Conservation (phyloP, 2,329 filamentous ascomycete species). For the Colletotrichum melonis region DNA sequence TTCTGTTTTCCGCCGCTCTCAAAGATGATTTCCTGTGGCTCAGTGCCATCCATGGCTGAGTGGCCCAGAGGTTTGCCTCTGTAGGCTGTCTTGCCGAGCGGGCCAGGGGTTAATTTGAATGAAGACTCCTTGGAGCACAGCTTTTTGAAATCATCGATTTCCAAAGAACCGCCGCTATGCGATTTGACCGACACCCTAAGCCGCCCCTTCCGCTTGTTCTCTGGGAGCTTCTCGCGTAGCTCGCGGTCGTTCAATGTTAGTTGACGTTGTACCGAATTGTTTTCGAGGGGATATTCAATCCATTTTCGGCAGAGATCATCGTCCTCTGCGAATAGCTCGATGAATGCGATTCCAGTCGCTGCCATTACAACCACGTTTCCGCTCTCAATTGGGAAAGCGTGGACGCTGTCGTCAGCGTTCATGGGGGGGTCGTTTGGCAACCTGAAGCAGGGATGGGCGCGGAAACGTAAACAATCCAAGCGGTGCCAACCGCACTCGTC, state of each 20-base stretch:
- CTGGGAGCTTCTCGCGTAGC: slow-evolving; percentile 76
- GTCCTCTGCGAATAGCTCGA: slow-evolving; percentile 85
- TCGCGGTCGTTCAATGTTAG: slow-evolving; percentile 80
- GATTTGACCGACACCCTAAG: slow-evolving; percentile 82
- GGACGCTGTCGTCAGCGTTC: slow-evolving; percentile 78
- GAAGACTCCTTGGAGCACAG: slow-evolving; percentile 78
- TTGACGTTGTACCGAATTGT: slow-evolving; percentile 74
- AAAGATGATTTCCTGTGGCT: slow-evolving; percentile 79
- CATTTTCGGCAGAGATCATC: slow-evolving; percentile 84
- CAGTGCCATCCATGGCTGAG: slow-evolving; percentile 76
- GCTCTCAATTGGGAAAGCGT: slow-evolving; percentile 87
- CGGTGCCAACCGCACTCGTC: slow-evolving; percentile 95
- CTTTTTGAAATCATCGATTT: slow-evolving; percentile 80
- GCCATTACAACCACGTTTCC: slow-evolving; percentile 82
- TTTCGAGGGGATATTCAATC: slow-evolving; percentile 80
- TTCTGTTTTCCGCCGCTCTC: slow-evolving; percentile 75
- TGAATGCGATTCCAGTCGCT: slow-evolving; percentile 82
- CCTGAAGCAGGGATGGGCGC: slow-evolving; percentile 89
- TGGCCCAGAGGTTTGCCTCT: slow-evolving; percentile 79
- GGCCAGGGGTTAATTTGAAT: slow-evolving; percentile 75
- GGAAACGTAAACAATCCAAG: slow-evolving; percentile 88
- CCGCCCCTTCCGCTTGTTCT: slow-evolving; percentile 76
- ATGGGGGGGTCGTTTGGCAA: slow-evolving; percentile 78
- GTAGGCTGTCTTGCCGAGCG: slow-evolving; percentile 76
- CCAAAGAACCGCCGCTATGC: slow-evolving; percentile 77